phyloP scores from a whole-genome alignment of 1,284 basidiomycete species.

The Ceratorhiza oryzae-sativae region DNA sequence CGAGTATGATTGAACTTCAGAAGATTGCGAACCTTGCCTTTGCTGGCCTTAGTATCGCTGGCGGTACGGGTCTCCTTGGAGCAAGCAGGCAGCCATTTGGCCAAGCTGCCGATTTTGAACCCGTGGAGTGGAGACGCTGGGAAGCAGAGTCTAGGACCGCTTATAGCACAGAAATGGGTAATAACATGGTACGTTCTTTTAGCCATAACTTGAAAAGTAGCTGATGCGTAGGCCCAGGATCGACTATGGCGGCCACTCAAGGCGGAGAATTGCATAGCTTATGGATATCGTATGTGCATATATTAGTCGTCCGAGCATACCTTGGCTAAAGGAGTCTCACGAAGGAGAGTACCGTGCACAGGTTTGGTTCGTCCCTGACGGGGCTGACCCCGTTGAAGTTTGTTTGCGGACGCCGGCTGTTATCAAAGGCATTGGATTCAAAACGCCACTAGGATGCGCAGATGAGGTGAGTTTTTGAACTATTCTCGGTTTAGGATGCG shows the following conservation, averaged over 20 bases:
- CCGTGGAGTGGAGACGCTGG: slow-evolving; percentile 24
- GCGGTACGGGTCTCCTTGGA: slow-evolving; percentile 6
- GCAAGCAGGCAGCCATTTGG: slow-evolving; percentile 4
- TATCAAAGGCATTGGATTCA: slow-evolving; percentile 25
- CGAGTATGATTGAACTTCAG: slow-evolving; percentile 4
- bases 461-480: slow-evolving; percentile 5
- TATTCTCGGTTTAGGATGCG: neutral
- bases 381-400: neutral
- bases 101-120: slow-evolving; percentile 13
- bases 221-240: neutral
- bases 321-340: neutral
- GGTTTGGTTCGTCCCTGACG: slow-evolving; percentile 24
- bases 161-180: neutral
- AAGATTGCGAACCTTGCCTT: slow-evolving; percentile 8
- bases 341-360: slow-evolving; percentile 23
- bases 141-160: slow-evolving; percentile 1
- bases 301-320: neutral
- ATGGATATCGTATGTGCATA: slow-evolving; percentile 30
- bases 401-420: slow-evolving; percentile 16
- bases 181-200: neutral
- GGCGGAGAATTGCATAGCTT: slow-evolving; percentile 19
- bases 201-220: too few relatives aligned
- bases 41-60: neutral
- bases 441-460: slow-evolving; percentile 26
- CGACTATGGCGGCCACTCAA: neutral